phyloP scores from a whole-genome alignment of 768 basidiomycete species.

The Rhizopogon roseolus region DNA sequence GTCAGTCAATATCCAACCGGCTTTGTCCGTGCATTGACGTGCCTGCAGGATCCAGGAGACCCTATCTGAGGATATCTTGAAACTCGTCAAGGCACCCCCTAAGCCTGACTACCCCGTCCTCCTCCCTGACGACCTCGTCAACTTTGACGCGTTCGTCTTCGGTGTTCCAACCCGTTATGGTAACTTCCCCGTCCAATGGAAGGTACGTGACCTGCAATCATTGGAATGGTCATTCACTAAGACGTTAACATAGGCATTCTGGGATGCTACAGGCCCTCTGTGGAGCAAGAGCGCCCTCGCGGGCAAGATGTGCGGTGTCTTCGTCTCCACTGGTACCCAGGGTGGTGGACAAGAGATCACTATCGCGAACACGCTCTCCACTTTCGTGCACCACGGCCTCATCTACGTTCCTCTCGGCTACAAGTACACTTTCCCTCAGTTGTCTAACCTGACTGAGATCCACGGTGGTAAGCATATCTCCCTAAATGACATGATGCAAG shows the following conservation, averaged over 20 bases:
- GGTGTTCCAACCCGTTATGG: slow-evolving; percentile 45
- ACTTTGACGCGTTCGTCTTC: slow-evolving; percentile 36
- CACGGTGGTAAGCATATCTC: slow-evolving; percentile 36
- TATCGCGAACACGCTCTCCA: slow-evolving; percentile 31
- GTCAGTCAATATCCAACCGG: slow-evolving; percentile 20
- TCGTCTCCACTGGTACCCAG: slow-evolving; percentile 41
- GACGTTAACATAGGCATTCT: slow-evolving; percentile 36
- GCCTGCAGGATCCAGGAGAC: slow-evolving; percentile 71
- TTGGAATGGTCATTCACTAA: slow-evolving; percentile 2
- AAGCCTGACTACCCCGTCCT: slow-evolving; percentile 62
- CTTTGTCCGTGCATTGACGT: background rate
- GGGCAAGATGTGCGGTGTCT: slow-evolving; percentile 44
- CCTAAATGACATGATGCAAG: background rate
- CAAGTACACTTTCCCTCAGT: slow-evolving; percentile 34
- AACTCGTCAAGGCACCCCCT: slow-evolving; percentile 64
- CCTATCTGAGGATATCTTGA: slow-evolving; percentile 64
- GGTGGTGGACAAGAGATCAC: slow-evolving; percentile 46
- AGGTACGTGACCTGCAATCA: slow-evolving; percentile 21
- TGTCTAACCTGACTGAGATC: slow-evolving; percentile 37
- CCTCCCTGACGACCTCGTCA: slow-evolving; percentile 5
- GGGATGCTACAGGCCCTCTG: slow-evolving; percentile 45
- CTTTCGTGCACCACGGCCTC: slow-evolving; percentile 53
- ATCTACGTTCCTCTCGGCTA: slow-evolving; percentile 52
- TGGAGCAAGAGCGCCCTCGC: slow-evolving; percentile 37
- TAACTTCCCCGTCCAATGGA: slow-evolving; percentile 53